Evolutionary conservation across 352 stramenopile genomes (phyloP), one percentile per base, ranked within the genome.

Genomic region (Albugo candida): DNA sequence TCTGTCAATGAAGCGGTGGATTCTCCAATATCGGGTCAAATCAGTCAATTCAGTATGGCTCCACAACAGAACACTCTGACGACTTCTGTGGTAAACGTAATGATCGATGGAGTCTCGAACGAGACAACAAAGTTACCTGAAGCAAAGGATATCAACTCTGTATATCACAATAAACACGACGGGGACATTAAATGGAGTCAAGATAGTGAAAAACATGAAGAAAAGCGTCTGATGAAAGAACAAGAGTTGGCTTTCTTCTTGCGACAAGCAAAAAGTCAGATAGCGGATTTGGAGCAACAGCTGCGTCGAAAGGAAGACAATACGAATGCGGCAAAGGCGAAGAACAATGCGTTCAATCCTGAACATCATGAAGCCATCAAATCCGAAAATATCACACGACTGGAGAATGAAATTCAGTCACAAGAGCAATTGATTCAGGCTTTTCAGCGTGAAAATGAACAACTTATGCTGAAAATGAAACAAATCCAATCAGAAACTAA

Each of bases 391-490:
- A 6, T 42, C 20, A 35, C 24, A 35, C 43, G 59, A 5, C 55
- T 83, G 14, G 52, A 70, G 37, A 77, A 82, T 44, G 70, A 82
- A 46, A 70, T 82, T 24, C 63, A 67, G 55, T 78, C 68, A 0
- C 78, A 91, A 59, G 75, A 88, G 37, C 67, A 48, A 12, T 59
- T 88, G 18, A 87, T 91, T 49, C 60, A 70, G 50, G 78, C 70
- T 0, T 91, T 78, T 49, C 78, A 88, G 55, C 67, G 68, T 36
- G 78, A 91, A 41, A 91, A 91, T 44, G 71, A 88, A 27, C 70
- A 76, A 19, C 51, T 91, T 1, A 91, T 88, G 78, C 65, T 64
- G 12, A 72, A 86, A 45, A 55, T 88, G 0, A 82, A 83, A 42
- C 60, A 70, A 38, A 47, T 80, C 21, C 72, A 72, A 21, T 58